A percentile compares a stretch with the other conserved stretches of the same genome.
Evolutionary conservation across 2,329 filamentous ascomycete genomes (phyloP).

Genomic region (Verticillium zaregamsianum): DNA sequence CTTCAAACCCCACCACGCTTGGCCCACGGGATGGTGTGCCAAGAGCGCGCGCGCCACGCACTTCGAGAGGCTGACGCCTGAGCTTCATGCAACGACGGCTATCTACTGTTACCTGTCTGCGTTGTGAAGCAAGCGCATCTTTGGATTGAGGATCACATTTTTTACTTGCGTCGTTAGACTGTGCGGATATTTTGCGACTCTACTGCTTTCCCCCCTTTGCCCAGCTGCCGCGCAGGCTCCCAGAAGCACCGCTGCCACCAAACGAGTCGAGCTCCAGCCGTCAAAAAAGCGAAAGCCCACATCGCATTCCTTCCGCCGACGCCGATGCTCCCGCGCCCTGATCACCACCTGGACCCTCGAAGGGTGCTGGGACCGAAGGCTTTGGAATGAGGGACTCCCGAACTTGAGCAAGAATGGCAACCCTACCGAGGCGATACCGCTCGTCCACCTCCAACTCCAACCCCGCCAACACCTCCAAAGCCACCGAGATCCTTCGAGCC

Average conservation of each 20-base stretch:
- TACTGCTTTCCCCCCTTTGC: not conserved
- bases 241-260: not conserved
- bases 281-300: not conserved
- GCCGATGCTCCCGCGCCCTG: constrained; percentile 12
- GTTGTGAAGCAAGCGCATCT: not conserved
- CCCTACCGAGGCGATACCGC: constrained; percentile 53
- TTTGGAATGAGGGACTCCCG: constrained; percentile 10
- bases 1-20: not conserved
- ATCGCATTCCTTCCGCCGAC: constrained; percentile 1
- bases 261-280: not conserved
- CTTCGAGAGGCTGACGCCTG: not conserved
- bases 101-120: not conserved
- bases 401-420: constrained; percentile 38
- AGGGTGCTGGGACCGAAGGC: constrained; percentile 23
- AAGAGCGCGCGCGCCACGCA: not conserved
- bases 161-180: not conserved
- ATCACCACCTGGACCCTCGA: constrained; percentile 24
- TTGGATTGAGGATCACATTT: not conserved
- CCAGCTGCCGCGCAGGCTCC: not conserved
- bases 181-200: not conserved
- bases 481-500: constrained; percentile 52
- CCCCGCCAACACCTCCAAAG: constrained; percentile 52
- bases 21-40: not conserved
- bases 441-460: constrained; percentile 61
- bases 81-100: not conserved